Evolutionary conservation across 2,329 filamentous ascomycete genomes (phyloP).

Genomic region (Paecilomyces fulvus): DNA sequence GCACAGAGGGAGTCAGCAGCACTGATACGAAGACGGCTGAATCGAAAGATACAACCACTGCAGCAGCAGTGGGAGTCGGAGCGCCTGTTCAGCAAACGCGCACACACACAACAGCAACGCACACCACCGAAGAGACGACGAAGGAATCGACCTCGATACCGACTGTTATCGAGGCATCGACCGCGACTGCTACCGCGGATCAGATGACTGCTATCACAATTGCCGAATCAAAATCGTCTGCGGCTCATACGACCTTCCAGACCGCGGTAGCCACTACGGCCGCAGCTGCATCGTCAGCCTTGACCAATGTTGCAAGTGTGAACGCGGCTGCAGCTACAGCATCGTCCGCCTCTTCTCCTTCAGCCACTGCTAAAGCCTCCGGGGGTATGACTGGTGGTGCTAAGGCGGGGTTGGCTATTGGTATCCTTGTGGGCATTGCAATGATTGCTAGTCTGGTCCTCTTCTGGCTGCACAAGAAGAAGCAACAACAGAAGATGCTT

Average conservation of each 20-base stretch:
- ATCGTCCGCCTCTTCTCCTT: conserved; percentile 12
- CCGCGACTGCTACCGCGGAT: conserved; percentile 5
- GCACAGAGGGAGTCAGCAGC: conserved; percentile 19
- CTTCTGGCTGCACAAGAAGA: conserved; percentile 67
- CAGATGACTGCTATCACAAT: conserved; percentile 3
- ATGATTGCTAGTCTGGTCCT: conserved; percentile 60
- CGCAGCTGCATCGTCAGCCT: conserved; percentile 10
- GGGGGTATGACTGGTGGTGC: conserved; percentile 36
- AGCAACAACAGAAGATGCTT: conserved; percentile 45
- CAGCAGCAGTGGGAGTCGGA: not conserved
- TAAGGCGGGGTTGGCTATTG: conserved; percentile 80
- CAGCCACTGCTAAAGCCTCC: conserved; percentile 8
- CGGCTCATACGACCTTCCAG: conserved; percentile 12
- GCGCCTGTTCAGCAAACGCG: not conserved
- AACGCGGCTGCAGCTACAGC: conserved; percentile 15
- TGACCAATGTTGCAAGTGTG: conserved; percentile 1
- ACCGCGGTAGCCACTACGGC: conserved; percentile 16
- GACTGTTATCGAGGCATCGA: conserved; percentile 2
- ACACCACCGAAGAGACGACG: not conserved
- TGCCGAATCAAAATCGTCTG: conserved; percentile 3
- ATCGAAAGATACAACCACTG: not conserved
- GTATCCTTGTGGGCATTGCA: conserved; percentile 62
- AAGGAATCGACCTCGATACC: not conserved
- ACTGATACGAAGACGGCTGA: not conserved
- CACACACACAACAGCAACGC: not conserved